phyloP scores from a whole-genome alignment of 371 early-diverging fungal genomes.

The Mortierella sp. region DNA sequence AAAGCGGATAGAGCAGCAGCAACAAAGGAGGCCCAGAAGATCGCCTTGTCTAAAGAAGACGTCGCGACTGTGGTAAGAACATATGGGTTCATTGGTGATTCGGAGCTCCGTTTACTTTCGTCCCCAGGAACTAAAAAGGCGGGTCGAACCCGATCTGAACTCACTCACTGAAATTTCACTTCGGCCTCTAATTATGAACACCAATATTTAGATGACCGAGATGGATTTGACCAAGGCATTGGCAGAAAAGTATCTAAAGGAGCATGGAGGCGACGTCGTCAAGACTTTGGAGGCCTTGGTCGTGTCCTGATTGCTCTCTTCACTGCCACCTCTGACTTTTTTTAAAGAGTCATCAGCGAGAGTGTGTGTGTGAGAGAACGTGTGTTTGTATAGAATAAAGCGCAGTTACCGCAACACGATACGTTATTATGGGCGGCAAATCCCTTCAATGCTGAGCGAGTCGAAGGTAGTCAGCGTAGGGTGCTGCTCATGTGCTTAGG shows the following conservation, averaged over 20 bases:
- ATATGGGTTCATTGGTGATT: neutral
- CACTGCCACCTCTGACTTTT: no score
- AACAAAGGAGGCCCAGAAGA: slow-evolving; percentile 33
- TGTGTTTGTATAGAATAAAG: no score
- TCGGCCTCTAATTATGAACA: no score
- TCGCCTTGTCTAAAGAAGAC: slow-evolving; percentile 41
- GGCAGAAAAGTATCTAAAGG: slow-evolving; percentile 50
- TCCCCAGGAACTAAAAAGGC: neutral
- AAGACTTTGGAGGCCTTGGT: slow-evolving; percentile 43
- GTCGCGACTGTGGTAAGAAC: slow-evolving; percentile 22
- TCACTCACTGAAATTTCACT: neutral
- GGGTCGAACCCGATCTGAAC: no score
- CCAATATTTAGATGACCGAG: slow-evolving; percentile 23
- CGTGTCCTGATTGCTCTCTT: neutral
- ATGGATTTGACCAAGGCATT: slow-evolving; percentile 40
- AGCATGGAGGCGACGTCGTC: slow-evolving; percentile 40
- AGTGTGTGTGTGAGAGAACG: no score
- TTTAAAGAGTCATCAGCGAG: no score
- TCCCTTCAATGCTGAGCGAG: no score
- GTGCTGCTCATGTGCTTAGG: no score
- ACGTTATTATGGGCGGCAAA: no score
- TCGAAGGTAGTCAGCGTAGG: no score
- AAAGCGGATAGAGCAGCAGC: slow-evolving; percentile 42
- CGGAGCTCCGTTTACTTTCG: no score
- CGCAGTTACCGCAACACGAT: no score